Evolutionary conservation across 2,329 filamentous ascomycete species (phyloP).

Genomic region (Herpotrichia juniperi): DNA sequence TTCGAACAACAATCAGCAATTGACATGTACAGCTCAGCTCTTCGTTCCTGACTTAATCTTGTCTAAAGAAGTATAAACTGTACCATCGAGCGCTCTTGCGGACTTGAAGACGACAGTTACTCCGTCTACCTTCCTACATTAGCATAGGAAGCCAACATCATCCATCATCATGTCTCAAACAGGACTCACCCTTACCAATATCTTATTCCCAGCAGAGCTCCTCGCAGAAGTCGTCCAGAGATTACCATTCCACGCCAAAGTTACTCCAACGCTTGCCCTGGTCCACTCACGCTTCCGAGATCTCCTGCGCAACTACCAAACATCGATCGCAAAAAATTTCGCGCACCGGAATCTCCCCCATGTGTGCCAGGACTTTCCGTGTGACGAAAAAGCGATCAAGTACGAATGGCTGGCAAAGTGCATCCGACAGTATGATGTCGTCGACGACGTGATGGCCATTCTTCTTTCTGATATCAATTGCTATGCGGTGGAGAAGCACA

Average conservation of each 20-base stretch:
- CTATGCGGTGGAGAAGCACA: constrained; percentile 29
- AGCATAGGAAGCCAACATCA: not conserved
- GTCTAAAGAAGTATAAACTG: not conserved
- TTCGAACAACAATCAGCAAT: no score
- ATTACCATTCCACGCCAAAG: constrained; percentile 1
- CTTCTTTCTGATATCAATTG: constrained; percentile 33
- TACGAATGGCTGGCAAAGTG: constrained; percentile 36
- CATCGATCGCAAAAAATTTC: constrained; percentile 29
- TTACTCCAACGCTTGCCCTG: not conserved
- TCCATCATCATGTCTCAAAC: not conserved
- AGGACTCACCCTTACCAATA: not conserved
- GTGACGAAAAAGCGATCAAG: constrained; percentile 5
- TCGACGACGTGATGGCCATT: constrained; percentile 39
- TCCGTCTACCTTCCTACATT: not conserved
- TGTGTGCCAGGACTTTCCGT: constrained; percentile 33
- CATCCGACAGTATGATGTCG: constrained; percentile 32
- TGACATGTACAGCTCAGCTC: not conserved
- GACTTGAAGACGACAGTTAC: not conserved
- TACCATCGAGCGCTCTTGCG: not conserved
- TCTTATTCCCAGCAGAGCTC: constrained; percentile 9
- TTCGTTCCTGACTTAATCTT: not conserved
- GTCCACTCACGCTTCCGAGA: constrained; percentile 2
- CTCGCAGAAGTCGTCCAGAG: constrained; percentile 5
- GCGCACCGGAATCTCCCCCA: constrained; percentile 33
- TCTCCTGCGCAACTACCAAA: constrained; percentile 28